A percentile compares a stretch with the other conserved stretches of the same genome.
phyloP scores from a whole-genome alignment of 2,329 filamentous ascomycete species.

The Trichoderma atroviride region DNA sequence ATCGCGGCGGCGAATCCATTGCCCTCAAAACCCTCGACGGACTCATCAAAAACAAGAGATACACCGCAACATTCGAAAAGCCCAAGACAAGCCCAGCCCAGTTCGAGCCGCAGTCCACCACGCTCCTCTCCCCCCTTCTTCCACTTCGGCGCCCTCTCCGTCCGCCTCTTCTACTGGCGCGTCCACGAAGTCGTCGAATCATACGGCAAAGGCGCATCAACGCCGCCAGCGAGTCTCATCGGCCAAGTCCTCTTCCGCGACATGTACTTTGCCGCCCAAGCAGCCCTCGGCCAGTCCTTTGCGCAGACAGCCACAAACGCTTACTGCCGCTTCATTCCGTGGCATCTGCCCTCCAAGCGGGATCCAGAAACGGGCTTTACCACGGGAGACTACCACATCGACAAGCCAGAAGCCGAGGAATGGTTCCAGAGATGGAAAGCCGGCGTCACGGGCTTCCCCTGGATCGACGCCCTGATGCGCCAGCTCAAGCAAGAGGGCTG shows the following conservation, averaged over 20 bases:
- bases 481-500: constrained; percentile 72
- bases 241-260: constrained; percentile 78
- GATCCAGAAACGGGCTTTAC: constrained; percentile 48
- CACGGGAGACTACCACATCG: constrained; percentile 65
- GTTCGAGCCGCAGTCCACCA: constrained; percentile 73
- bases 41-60: constrained; percentile 64
- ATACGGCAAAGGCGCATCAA: constrained; percentile 59
- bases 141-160: constrained; percentile 73
- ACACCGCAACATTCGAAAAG: constrained; percentile 75
- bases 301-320: constrained; percentile 66
- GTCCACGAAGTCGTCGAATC: constrained; percentile 63
- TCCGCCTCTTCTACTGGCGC: constrained; percentile 73
- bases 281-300: constrained; percentile 65
- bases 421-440: constrained; percentile 71
- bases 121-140: constrained; percentile 72
- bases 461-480: constrained; percentile 80
- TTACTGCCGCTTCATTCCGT: constrained; percentile 73
- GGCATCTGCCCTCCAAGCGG: constrained; percentile 70
- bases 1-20: constrained; percentile 70
- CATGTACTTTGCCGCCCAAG: constrained; percentile 82
- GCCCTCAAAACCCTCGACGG: constrained; percentile 61
- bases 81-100: constrained; percentile 74
- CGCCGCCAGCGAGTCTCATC: constrained; percentile 68
- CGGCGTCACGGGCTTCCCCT: constrained; percentile 74
- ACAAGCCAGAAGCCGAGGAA: constrained; percentile 61